phyloP scores from a whole-genome alignment of 495 filamentous ascomycete genomes.

The Daldinia childiae region DNA sequence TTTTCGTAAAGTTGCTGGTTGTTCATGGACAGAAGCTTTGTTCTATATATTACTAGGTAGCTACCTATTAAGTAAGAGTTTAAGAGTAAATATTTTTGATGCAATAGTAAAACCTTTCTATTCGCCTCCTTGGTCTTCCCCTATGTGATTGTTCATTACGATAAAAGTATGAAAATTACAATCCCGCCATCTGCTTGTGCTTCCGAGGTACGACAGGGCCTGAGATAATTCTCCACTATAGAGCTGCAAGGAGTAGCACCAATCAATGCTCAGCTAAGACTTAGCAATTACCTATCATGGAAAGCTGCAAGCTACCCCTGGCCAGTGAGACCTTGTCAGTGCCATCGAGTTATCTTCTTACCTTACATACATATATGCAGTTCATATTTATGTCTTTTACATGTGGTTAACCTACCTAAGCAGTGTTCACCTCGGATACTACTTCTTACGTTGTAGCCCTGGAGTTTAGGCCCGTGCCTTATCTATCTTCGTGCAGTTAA shows the following conservation, averaged over 20 bases:
- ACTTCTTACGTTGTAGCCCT: background rate
- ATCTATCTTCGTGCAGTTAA: background rate
- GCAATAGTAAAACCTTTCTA: background rate
- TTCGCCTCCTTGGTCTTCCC: background rate
- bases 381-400: background rate
- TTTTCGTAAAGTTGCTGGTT: background rate
- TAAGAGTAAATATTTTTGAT: too few species aligned
- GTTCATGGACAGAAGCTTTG: background rate
- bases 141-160: too few species aligned
- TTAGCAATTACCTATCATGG: conserved; percentile 2
- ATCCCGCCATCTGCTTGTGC: background rate
- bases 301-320: background rate
- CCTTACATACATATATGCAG: background rate
- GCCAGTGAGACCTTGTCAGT: background rate
- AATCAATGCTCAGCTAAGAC: background rate
- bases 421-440: background rate
- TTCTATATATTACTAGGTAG: background rate
- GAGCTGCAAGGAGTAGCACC: background rate
- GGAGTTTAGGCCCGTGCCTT: background rate
- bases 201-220: background rate
- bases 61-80: too few species aligned
- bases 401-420: background rate
- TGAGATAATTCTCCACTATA: background rate
- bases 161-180: too few species aligned
- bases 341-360: background rate